A percentile compares a stretch with the other conserved stretches of the same genome.
Evolutionary conservation across 139 green algal genomes (phyloP).

Genomic region (Asterochloris erici): DNA sequence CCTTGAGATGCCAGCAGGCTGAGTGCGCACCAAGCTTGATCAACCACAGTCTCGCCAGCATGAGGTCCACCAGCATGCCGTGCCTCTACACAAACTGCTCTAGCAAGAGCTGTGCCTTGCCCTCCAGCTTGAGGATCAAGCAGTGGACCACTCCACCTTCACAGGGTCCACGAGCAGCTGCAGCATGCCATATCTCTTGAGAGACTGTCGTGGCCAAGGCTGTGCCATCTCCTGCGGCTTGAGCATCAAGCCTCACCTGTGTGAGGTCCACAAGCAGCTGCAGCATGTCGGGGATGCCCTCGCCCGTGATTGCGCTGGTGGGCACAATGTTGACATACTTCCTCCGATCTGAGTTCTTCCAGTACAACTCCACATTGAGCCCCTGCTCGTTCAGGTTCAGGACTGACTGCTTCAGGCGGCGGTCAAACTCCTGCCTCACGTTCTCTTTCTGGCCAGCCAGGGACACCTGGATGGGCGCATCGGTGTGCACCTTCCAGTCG

Average conservation of each 20-base stretch:
- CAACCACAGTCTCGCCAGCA: too few species aligned
- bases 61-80: too few species aligned
- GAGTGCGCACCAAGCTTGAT: too few species aligned
- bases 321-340: conserved; percentile 94
- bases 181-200: background rate
- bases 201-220: background rate
- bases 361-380: conserved; percentile 97
- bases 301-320: conserved; percentile 91
- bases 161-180: background rate
- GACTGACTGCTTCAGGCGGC: conserved; percentile 40
- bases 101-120: too few species aligned
- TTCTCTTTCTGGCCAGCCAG: conserved; percentile 75
- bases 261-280: conserved; percentile 95
- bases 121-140: too few species aligned
- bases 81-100: too few species aligned
- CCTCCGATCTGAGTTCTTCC: conserved; percentile 90
- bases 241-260: conserved; percentile 41
- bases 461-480: conserved; percentile 74
- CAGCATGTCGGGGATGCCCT: conserved; percentile 85
- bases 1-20: too few species aligned
- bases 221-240: background rate
- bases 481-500: conserved; percentile 77
- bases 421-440: conserved; percentile 65
- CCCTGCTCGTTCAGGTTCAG: conserved; percentile 74
- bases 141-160: too few species aligned